phyloP scores from a whole-genome alignment of 2,329 filamentous ascomycete genomes.

The Aspergillus ruber region DNA sequence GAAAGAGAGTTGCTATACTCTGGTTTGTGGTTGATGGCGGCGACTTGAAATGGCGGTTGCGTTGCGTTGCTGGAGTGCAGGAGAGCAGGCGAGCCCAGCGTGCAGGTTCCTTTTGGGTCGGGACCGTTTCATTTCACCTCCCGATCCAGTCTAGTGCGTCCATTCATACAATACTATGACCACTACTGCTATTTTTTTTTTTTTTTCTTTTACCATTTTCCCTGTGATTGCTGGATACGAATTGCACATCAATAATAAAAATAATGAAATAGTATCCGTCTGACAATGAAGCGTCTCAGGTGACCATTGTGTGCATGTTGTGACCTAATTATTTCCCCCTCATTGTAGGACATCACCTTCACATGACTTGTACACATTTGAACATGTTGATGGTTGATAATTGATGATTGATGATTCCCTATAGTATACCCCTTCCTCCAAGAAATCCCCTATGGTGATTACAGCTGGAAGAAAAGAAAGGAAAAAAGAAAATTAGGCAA shows the following conservation, averaged over 20 bases:
- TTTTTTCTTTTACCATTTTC: too few relatives aligned
- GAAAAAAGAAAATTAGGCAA: conserved; percentile 35
- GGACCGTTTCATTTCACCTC: conserved; percentile 18
- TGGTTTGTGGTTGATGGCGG: conserved; percentile 16
- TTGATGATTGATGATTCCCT: too few relatives aligned
- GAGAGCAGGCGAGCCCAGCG: conserved; percentile 22
- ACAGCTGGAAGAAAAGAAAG: background rate
- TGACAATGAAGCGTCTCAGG: too few relatives aligned
- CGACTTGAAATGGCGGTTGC: conserved; percentile 19
- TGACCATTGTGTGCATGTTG: too few relatives aligned
- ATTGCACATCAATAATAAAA: background rate
- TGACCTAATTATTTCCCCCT: too few relatives aligned
- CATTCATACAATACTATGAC: background rate
- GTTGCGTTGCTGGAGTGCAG: conserved; percentile 19
- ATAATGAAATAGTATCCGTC: too few relatives aligned
- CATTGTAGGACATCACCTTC: too few relatives aligned
- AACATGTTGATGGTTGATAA: too few relatives aligned
- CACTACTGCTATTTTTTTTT: background rate
- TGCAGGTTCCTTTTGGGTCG: conserved; percentile 13
- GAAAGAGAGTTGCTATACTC: conserved; percentile 4
- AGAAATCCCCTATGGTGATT: background rate
- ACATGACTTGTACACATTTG: too few relatives aligned
- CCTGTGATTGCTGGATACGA: too few relatives aligned
- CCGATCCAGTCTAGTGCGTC: conserved; percentile 10
- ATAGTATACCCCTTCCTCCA: too few relatives aligned